A percentile compares a stretch with the other conserved stretches of the same genome.
Conservation (phyloP, 176 grass and related monocot genomes). For the Carex cristatella region DNA sequence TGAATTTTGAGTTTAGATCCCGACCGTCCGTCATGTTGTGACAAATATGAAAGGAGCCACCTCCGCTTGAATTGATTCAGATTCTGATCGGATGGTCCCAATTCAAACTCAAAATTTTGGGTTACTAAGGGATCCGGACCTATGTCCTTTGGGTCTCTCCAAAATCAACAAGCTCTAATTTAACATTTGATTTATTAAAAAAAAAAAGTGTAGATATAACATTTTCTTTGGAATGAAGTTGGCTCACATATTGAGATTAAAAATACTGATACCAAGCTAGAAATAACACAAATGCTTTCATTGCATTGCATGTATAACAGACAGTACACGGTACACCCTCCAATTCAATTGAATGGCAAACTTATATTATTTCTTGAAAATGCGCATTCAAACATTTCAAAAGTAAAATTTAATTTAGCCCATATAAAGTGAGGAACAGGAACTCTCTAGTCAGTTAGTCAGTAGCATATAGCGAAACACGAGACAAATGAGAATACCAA, state of each 20-base stretch:
- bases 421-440: conserved; percentile 15
- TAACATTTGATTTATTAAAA: not conserved
- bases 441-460: not conserved
- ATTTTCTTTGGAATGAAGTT: not conserved
- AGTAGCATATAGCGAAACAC: conserved; percentile 6
- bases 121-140: too few species aligned
- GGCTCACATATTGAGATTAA: not conserved
- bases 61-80: too few species aligned
- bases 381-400: not conserved
- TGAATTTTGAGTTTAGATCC: too few species aligned
- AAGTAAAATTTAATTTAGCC: conserved; percentile 10
- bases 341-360: not conserved
- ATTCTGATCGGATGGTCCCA: too few species aligned
- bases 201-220: not conserved
- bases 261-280: not conserved
- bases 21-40: too few species aligned
- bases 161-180: not conserved
- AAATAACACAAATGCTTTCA: not conserved
- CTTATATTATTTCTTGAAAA: conserved; percentile 3
- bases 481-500: conserved; percentile 8
- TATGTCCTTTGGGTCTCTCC: not conserved
- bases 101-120: too few species aligned
- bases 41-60: too few species aligned
- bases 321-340: not conserved
- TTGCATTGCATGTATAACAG: not conserved